Conservation (phyloP, 352 stramenopile species). For the Pythium diclinum region DNA sequence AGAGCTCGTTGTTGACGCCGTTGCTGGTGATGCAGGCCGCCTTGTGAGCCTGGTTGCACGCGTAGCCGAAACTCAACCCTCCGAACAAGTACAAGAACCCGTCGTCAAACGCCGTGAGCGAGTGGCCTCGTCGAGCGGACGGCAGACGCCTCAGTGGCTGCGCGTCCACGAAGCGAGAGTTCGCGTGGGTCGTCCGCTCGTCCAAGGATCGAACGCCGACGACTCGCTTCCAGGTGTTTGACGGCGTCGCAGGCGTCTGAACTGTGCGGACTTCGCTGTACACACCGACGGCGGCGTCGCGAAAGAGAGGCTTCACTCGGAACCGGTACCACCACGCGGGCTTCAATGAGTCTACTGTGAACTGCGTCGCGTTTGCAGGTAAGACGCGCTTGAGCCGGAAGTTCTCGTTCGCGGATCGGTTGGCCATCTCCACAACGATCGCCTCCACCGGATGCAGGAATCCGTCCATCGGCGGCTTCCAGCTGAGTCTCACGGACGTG, state of each 20-base stretch:
- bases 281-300: constrained; percentile 28
- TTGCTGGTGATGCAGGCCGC: constrained; percentile 33
- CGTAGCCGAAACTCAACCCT: constrained; percentile 51
- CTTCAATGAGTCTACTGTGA: constrained; percentile 29
- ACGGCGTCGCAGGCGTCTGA: constrained; percentile 32
- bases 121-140: constrained; percentile 60
- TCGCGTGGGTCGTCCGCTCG: constrained; percentile 35
- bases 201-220: constrained; percentile 29
- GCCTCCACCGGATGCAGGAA: constrained; percentile 43
- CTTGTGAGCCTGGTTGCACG: constrained; percentile 49
- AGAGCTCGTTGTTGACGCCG: constrained; percentile 66
- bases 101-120: constrained; percentile 44
- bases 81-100: constrained; percentile 62
- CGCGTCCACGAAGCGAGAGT: constrained; percentile 30
- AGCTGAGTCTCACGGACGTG: constrained; percentile 37
- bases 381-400: constrained; percentile 45
- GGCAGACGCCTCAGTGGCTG: constrained; percentile 35
- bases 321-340: constrained; percentile 47
- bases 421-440: constrained; percentile 61
- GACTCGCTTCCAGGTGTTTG: constrained; percentile 43
- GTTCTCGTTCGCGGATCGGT: constrained; percentile 51
- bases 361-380: constrained; percentile 13
- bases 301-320: constrained; percentile 47
- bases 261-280: constrained; percentile 38
- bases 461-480: constrained; percentile 36